Base-by-base conservation (phyloP, 345 rosid genomes). In the Reutealis trisperma region DNA sequence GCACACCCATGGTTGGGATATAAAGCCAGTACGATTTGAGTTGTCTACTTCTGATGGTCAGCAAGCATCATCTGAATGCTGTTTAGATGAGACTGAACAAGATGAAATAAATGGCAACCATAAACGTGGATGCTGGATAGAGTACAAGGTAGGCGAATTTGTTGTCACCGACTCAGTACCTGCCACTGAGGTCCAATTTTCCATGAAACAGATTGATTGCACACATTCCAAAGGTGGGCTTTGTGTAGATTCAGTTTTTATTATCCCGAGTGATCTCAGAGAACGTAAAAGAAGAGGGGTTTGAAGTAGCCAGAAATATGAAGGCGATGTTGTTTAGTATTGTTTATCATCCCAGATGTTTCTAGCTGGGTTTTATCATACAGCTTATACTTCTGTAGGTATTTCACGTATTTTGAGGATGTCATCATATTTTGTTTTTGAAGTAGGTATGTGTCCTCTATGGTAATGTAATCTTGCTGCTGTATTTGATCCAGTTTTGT, bases 151-250 rank as follows among this genome's bases (percentile, higher is more conserved):
- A 18, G 98, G 99, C 24, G 94, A 95, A 73, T 95, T 93, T 82
- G 42, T 78, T 15, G 98, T 95, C 19, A 84, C 54, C 4, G 81
- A 86, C 69, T 78, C 96, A 9, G 90, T 90, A 69, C 87, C 94
- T 14, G 67, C 84, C 14, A 87, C 90, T 0, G 97, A 92, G 76
- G 90, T 95, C 71, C 84, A 85, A 42, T 95, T 92, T 85, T 93
- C 97, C 21, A 87, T 95, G 96, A 95, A 90, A 83, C 99, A 93
- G 91, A 93, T 93, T 41, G 99, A 91, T 65, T 95, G 99, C 84
- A 95, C 98, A 0, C 99, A 93, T 71, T 95, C 98, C 1, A 93
- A 93, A 85, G 98, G 97, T 2, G 98, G 99, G 73, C 82, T 95
- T 71, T 95, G 98, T 79, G 96, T 95, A 73, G 98, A 91, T 89